A percentile compares a stretch with the other conserved stretches of the same genome.
These are phyloP conservation scores for Fraxinus floribunda DNA, from an alignment of 305 asterid species.

Conservation along the genomic window DNA sequence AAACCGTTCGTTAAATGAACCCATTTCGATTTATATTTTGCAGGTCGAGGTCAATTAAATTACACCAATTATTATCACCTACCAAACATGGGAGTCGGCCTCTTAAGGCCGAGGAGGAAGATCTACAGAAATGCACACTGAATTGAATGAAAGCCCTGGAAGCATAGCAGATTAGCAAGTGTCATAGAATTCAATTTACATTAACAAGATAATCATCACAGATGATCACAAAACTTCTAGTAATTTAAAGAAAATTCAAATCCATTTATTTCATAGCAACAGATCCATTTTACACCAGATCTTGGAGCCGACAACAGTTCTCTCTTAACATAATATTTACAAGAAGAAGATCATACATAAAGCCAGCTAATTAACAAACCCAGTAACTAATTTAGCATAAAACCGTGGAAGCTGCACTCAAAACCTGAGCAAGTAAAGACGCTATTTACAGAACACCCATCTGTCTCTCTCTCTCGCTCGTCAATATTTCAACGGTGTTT, in stretches of 20 bases:
- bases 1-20: too few relatives aligned
- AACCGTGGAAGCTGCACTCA: background rate
- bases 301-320: background rate
- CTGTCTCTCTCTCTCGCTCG: background rate
- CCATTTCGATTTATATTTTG: background rate
- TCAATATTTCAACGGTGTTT: conserved; percentile 53
- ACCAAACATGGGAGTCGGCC: background rate
- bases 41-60: background rate
- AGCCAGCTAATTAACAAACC: conserved; percentile 4
- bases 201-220: background rate
- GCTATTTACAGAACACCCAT: conserved; percentile 35
- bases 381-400: background rate
- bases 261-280: background rate
- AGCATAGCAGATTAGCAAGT: background rate
- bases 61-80: background rate
- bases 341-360: background rate
- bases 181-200: background rate
- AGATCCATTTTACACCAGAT: background rate
- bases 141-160: background rate
- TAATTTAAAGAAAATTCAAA: background rate
- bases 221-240: background rate
- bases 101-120: background rate
- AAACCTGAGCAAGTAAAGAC: background rate
- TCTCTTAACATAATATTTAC: background rate
- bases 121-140: background rate